Evolutionary conservation across 2,329 filamentous ascomycete species (phyloP).

Genomic region (Pseudogymnoascus sp.): DNA sequence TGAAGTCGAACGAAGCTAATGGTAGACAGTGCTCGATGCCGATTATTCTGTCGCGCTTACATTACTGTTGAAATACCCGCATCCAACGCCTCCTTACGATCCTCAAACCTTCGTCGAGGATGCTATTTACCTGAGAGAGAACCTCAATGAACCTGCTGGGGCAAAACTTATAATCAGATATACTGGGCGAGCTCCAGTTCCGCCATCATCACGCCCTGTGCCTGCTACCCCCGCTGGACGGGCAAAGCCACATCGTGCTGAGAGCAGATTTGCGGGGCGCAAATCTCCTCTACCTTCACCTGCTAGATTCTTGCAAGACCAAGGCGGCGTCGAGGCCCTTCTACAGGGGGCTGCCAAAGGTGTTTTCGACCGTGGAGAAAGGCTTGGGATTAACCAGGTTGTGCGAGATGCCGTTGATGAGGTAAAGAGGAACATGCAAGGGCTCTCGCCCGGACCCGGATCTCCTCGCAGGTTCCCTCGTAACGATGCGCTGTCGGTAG

Average conservation of each 20-base stretch:
- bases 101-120: conserved; percentile 81
- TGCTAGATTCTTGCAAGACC: conserved; percentile 38
- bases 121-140: conserved; percentile 64
- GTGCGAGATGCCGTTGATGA: conserved; percentile 76
- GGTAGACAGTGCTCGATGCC: conserved; percentile 63
- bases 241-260: conserved; percentile 18
- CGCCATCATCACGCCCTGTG: conserved; percentile 20
- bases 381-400: conserved; percentile 71
- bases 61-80: conserved; percentile 75
- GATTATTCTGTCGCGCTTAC: conserved; percentile 84
- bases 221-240: conserved; percentile 25
- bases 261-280: conserved; percentile 18
- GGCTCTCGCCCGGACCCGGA: conserved; percentile 37
- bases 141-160: conserved; percentile 56
- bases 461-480: conserved; percentile 21
- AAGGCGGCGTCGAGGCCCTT: conserved; percentile 57
- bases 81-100: conserved; percentile 52
- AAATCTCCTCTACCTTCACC: conserved; percentile 28
- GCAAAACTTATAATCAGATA: conserved; percentile 64
- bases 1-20: neutral
- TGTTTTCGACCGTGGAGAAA: conserved; percentile 65
- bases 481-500: conserved; percentile 25
- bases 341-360: conserved; percentile 71
- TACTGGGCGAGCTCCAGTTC: conserved; percentile 47
- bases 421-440: conserved; percentile 67